Base-by-base conservation (phyloP, 2,329 filamentous ascomycete species). In the Phaeosphaeria sp. region DNA sequence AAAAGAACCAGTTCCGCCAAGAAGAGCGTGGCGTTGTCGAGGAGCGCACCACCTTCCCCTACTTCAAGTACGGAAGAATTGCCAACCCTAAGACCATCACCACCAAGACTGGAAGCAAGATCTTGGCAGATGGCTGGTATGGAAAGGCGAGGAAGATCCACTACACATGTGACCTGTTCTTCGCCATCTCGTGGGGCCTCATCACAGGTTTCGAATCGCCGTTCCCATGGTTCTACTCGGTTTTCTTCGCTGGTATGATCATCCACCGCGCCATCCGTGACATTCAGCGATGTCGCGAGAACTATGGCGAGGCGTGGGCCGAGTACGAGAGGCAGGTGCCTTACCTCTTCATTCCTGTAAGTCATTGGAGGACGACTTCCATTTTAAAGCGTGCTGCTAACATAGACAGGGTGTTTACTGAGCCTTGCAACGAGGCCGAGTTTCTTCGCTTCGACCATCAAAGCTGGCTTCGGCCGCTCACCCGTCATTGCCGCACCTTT, bases 1-100 rank as follows among this genome's bases (percentile, higher is more conserved):
- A 97, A 79, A 97, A 97, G 86, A 97, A 96, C 81, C 89, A 91
- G 63, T 97, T 94, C 86, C 89, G 93, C 54, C 87, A 90, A 64
- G 84, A 87, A 78, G 91, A 96, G 80, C 87, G 89, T 59, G 92
- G 92, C 59, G 88, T 88, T 42, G 71, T 73, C 2, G 67, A 89
- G 51, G 82, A 87, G 75, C 90, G 93, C 69, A 91, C 89, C 68
- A 89, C 92, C 2, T 96, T 97, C 81, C 93, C 93, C 5, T 91
- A 94, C 77, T 85, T 97, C n/a, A 92, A 92, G 7, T 97, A 92
- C 89, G 91, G 91, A 77, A 89, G 88, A 4, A 78, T 97, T 59
- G 80, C 91, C 67, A 93, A 96, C 79, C 92, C 93, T 46, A 88
- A 90, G 76, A 88, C 85, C 43, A 93, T 97, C 75, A 83, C 83